Evolutionary conservation across 345 rosid species (phyloP), one percentile per base, ranked within the genome.

Genomic region (Bruguiera parviflora): DNA sequence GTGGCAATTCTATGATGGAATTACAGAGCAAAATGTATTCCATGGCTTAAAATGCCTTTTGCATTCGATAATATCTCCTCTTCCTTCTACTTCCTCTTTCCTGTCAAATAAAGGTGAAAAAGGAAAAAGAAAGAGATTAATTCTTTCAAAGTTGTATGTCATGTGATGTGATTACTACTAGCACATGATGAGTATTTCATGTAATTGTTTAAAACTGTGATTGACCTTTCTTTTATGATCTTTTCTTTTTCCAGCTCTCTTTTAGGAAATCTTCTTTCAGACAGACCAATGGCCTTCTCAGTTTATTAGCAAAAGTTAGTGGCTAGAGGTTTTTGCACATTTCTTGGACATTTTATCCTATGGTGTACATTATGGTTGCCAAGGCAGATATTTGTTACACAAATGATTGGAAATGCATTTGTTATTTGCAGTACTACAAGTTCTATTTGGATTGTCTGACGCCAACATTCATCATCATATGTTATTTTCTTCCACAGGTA

Each of bases 401-500:
- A 11, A 13, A 43, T 43, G 49, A 43, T 43, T 43, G 49, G 49
- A 43, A 43, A 3, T 13, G 18, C 49, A 43, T 43, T 43, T 43
- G 49, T 43, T 39, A 13, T 43, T 72, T 81, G 87, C 89, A 91
- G 97, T 72, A 66, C 70, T 87, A 70, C 85, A 87, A 84, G 81
- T 55, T 31, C 49, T 84, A 83, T 75, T 74, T 91, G 84, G 79
- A 86, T 58, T 2, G 85, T 46, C 56, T 89, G 78, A 75, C 96
- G 4, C 58, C 74, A 37, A 82, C 85, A 73, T 57, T 89, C 33
- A 70, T 87, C 56, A 33, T 64, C 66, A 74, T 81, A 20, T 73
- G 87, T 53, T 82, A 58, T 72, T 82, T 60, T 71, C 81, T 91
- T 78, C 97, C 97, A 49, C 96, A 89, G 93, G 96, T 91, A 83